Base-by-base conservation (phyloP, 495 filamentous ascomycete species). In the Podospora pseudocomata region DNA sequence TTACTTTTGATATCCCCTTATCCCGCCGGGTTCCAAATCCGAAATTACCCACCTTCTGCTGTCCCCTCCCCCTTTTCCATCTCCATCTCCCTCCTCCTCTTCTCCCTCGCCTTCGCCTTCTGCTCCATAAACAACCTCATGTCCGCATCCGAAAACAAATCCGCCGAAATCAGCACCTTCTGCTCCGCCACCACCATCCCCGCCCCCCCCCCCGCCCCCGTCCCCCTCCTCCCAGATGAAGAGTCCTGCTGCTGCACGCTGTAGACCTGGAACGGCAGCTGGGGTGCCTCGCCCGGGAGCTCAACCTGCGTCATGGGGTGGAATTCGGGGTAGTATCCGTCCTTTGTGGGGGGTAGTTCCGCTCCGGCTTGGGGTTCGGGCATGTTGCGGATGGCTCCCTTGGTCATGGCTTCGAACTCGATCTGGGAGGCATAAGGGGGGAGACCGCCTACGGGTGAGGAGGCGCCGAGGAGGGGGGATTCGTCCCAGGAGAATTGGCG, bases 301-400 rank as follows among this genome's bases (percentile, higher is more conserved):
- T 78, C 76, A n/a, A 77, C 71, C 66, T 78, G 73, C 13, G 74
- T 67, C 6, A 71, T 27, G 20, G 73, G 69, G 2, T 44, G 63
- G 1, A 32, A 56, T 28, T 74, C 68, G 32, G 73, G 73, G 34
- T 78, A 78, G 19, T 69, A 78, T 1, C 76, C 76, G 56, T 78
- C 76, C 65, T 78, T 78, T 16, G 76, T 78, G 1, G 76, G 76
- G n/a, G 76, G 76, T 23, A 78, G 66, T 55, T 78, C 76, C 5
- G 74, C 74, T 61, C 75, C 20, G 16, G 75, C 76, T 58, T 70
- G 64, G 1, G 76, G 76, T 30, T 71, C 73, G 3, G 68, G 68
- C n/a, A 77, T 64, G 59, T 72, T 77, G 9, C 75, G 68, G 19
- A 78, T 72, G 1, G 76, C 76, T 34, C 76, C 76, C 65, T 73